Percentiles rank a stretch among this genome's conserved stretches.
Conservation (phyloP, 2,329 filamentous ascomycete species). For the Sporothrix luriei region DNA sequence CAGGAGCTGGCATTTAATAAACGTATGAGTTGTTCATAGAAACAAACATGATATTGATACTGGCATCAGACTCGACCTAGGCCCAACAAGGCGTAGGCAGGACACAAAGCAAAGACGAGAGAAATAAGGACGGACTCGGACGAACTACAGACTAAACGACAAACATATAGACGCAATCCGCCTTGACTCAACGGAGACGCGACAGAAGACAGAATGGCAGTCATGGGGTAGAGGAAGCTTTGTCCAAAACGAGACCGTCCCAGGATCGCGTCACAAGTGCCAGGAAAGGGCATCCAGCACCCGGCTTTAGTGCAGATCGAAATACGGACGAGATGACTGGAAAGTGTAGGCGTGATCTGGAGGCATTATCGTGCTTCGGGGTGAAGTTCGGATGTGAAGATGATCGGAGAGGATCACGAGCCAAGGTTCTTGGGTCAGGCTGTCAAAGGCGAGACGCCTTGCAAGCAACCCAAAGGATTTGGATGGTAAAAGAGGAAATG, state of each 20-base stretch:
- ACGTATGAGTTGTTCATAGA: not conserved
- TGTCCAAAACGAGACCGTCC: not conserved
- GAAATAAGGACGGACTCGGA: not conserved
- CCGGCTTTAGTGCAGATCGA: slow-evolving; percentile 14
- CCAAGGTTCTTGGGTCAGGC: slow-evolving; percentile 3
- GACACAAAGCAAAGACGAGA: slow-evolving; percentile 1
- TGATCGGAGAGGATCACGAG: not conserved
- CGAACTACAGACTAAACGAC: not conserved
- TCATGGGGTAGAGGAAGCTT: not conserved
- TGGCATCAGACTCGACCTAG: not conserved
- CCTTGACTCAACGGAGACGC: not conserved
- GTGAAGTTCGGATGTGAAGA: not conserved
- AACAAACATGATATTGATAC: not conserved
- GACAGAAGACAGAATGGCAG: not conserved
- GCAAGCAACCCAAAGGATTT: not conserved
- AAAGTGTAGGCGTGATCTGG: not conserved
- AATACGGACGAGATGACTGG: not conserved
- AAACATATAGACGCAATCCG: not conserved
- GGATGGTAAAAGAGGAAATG: not conserved
- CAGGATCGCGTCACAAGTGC: slow-evolving; percentile 18
- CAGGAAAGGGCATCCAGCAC: slow-evolving; percentile 17
- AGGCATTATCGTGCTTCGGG: not conserved
- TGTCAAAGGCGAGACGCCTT: not conserved
- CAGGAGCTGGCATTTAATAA: no score
- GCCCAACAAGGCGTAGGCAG: slow-evolving; percentile 13